A percentile compares a stretch with the other conserved stretches of the same genome.
phyloP scores from a whole-genome alignment of 1,284 basidiomycete species.

The Boletus calvinii region DNA sequence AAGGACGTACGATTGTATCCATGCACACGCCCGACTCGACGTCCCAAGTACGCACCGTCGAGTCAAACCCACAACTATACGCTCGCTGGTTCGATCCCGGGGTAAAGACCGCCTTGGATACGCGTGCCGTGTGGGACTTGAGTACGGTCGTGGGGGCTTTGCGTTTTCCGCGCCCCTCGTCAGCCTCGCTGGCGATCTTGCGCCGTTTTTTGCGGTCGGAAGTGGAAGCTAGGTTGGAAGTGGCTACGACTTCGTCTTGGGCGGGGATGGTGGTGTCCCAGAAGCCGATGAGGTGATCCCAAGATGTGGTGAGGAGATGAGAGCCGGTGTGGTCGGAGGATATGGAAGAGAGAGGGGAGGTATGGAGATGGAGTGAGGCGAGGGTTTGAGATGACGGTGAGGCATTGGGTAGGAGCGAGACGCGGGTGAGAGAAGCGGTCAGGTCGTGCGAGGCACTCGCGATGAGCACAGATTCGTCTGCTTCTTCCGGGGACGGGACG shows the following conservation, averaged over 20 bases:
- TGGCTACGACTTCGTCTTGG: conserved; percentile 57
- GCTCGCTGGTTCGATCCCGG: conserved; percentile 38
- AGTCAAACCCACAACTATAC: conserved; percentile 75
- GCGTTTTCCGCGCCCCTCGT: conserved; percentile 38
- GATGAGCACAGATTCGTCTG: conserved; percentile 50
- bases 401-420: conserved; percentile 41
- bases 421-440: conserved; percentile 61
- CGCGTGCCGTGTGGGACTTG: conserved; percentile 71
- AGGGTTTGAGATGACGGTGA: conserved; percentile 45
- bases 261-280: conserved; percentile 68
- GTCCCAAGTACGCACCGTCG: conserved; percentile 74
- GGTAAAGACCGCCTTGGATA: conserved; percentile 62
- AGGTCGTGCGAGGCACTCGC: conserved; percentile 87
- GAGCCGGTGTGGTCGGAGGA: conserved; percentile 51
- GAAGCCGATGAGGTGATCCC: conserved; percentile 56
- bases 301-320: conserved; percentile 38
- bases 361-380: conserved; percentile 78
- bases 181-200: conserved; percentile 38
- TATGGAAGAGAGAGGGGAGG: conserved; percentile 71
- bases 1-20: conserved; percentile 48
- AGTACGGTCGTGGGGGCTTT: conserved; percentile 69
- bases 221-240: conserved; percentile 21
- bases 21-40: conserved; percentile 65
- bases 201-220: conserved; percentile 58
- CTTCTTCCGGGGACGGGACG: conserved; percentile 39